Evolutionary conservation across 257 asterid species (phyloP).

Genomic region (Nicotiana obtusifolia): DNA sequence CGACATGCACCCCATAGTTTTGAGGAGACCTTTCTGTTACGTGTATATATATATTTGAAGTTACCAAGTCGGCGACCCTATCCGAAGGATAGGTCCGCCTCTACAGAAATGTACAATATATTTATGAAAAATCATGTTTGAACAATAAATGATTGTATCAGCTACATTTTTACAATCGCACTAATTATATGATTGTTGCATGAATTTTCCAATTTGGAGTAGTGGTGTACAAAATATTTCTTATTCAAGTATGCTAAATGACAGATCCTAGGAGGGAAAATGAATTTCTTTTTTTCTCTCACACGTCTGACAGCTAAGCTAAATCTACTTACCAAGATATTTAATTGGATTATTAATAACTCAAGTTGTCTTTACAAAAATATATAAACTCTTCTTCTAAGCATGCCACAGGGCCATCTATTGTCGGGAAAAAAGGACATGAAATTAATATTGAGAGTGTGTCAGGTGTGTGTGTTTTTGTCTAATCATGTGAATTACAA

Average conservation of each 20-base stretch:
- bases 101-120: no score
- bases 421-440: slow-evolving; percentile 5
- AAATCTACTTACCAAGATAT: slow-evolving; percentile 4
- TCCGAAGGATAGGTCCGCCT: no score
- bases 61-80: no score
- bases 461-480: neutral
- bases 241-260: neutral
- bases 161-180: no score
- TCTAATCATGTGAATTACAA: slow-evolving; percentile 7
- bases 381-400: neutral
- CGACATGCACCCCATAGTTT: no score
- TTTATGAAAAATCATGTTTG: no score
- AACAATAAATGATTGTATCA: no score
- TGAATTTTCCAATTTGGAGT: neutral
- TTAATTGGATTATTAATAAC: neutral
- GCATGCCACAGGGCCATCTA: slow-evolving; percentile 9
- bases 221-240: neutral
- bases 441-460: neutral
- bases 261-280: neutral
- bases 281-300: neutral
- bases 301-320: neutral
- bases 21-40: no score
- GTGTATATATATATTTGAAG: no score
- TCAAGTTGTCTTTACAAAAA: neutral
- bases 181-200: neutral